phyloP scores from a whole-genome alignment of 2,329 filamentous ascomycete species.

The Aspergillus vadensis region DNA sequence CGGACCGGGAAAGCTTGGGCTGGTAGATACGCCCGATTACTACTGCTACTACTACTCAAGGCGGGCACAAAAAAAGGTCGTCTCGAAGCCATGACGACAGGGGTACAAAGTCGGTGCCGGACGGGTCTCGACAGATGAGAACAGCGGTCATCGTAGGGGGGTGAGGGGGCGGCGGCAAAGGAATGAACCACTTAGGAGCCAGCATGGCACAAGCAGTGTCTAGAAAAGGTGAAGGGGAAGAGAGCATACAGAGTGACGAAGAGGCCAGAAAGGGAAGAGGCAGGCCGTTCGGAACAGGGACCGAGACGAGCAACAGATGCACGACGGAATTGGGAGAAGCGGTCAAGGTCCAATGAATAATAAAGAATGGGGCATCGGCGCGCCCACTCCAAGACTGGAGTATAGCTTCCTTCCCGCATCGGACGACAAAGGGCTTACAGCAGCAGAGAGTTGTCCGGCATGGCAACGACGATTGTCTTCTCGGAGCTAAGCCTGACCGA shows the following conservation, averaged over 20 bases:
- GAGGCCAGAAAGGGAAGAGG: conserved; percentile 11
- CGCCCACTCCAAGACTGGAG: conserved; percentile 13
- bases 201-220: conserved; percentile 15
- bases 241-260: conserved; percentile 13
- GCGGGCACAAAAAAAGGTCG: conserved; percentile 18
- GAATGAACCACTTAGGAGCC: conserved; percentile 19
- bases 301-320: neutral
- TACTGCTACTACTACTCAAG: conserved; percentile 6
- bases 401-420: conserved; percentile 20
- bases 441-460: conserved; percentile 12
- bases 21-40: conserved; percentile 21
- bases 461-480: conserved; percentile 17
- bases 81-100: conserved; percentile 26
- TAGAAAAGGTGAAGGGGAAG: conserved; percentile 19
- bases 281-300: conserved; percentile 12
- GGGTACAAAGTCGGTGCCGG: conserved; percentile 24
- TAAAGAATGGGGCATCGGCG: conserved; percentile 15
- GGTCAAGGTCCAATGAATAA: conserved; percentile 21
- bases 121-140: conserved; percentile 24
- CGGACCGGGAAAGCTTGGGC: conserved; percentile 22
- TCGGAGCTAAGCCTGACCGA: conserved; percentile 11
- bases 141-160: conserved; percentile 20
- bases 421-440: conserved; percentile 15
- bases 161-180: conserved; percentile 24
- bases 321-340: conserved; percentile 17